These are phyloP conservation scores for Phytophthora cryptogea DNA, from an alignment of 352 stramenopile genomes.

Conservation along the genomic window DNA sequence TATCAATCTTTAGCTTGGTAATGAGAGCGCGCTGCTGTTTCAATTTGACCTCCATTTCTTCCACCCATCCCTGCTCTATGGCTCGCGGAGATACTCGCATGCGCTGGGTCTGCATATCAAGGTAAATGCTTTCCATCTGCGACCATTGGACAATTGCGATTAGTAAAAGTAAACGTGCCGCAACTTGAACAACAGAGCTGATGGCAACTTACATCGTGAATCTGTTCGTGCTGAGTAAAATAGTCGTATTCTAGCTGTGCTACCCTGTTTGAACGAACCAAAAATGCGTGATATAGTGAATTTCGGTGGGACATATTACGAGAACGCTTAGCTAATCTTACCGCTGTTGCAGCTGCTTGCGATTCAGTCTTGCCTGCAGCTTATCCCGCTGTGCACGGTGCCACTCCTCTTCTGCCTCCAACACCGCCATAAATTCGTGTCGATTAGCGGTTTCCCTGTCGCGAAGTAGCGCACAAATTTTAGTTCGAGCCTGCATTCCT, in stretches of 20 bases:
- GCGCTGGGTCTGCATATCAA: constrained; percentile 81
- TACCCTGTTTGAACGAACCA: constrained; percentile 38
- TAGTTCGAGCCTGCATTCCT: constrained; percentile 48
- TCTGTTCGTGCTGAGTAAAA: constrained; percentile 57
- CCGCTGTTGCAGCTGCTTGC: constrained; percentile 59
- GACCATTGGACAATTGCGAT: background rate
- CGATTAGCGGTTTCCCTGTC: constrained; percentile 69
- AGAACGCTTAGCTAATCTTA: constrained; percentile 23
- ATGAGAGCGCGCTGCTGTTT: constrained; percentile 59
- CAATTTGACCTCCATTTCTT: constrained; percentile 85
- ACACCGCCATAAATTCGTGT: constrained; percentile 65
- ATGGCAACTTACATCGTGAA: constrained; percentile 57
- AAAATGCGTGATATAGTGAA: background rate
- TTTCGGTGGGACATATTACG: background rate
- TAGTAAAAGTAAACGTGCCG: background rate
- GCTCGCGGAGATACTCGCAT: constrained; percentile 73
- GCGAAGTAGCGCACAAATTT: constrained; percentile 44
- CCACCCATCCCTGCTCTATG: constrained; percentile 82
- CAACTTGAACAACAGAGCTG: background rate
- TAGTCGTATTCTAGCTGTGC: constrained; percentile 70
- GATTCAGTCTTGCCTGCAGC: constrained; percentile 49
- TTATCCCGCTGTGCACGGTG: constrained; percentile 64
- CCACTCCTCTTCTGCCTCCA: constrained; percentile 79
- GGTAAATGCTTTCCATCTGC: constrained; percentile 79
- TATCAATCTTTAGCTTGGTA: constrained; percentile 60